These are phyloP conservation scores for Aspergillus amoenus DNA, from an alignment of 2,329 filamentous ascomycete genomes.

Conservation along the genomic window DNA sequence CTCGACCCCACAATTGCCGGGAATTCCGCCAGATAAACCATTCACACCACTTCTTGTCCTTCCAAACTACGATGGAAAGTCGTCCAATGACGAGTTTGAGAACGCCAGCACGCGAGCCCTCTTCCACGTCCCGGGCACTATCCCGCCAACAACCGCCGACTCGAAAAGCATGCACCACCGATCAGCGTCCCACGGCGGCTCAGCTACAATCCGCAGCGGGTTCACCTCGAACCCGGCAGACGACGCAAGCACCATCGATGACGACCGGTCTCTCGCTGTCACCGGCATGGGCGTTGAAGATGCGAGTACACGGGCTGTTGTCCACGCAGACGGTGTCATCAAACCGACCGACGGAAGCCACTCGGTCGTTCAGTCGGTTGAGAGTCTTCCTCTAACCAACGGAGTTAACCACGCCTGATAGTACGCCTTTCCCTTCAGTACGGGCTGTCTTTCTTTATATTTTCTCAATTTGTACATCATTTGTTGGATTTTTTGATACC, in stretches of 20 bases:
- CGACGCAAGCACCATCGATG: constrained; percentile 30
- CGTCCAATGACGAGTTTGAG: constrained; percentile 28
- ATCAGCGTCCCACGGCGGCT: constrained; percentile 26
- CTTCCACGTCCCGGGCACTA: constrained; percentile 28
- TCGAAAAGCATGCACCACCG: constrained; percentile 12
- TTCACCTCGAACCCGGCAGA: constrained; percentile 27
- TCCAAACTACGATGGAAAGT: constrained; percentile 28
- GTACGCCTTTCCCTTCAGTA: no score
- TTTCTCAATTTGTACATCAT: not conserved
- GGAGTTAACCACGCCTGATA: not conserved
- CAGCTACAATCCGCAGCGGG: constrained; percentile 29
- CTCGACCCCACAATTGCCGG: not conserved
- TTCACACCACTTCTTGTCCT: constrained; percentile 28
- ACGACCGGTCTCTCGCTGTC: constrained; percentile 23
- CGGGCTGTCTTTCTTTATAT: not conserved
- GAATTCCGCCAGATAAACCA: constrained; percentile 15
- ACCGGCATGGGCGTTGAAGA: constrained; percentile 21
- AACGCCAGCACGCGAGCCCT: constrained; percentile 35
- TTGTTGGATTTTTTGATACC: not conserved
- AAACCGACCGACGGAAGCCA: constrained; percentile 17
- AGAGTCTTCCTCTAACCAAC: constrained; percentile 22
- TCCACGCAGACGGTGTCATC: constrained; percentile 29
- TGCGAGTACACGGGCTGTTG: constrained; percentile 32
- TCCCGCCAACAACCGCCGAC: constrained; percentile 23
- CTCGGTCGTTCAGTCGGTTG: constrained; percentile 23